Evolutionary conservation across 768 basidiomycete genomes (phyloP).

Genomic region (Kwoniella bestiolae): DNA sequence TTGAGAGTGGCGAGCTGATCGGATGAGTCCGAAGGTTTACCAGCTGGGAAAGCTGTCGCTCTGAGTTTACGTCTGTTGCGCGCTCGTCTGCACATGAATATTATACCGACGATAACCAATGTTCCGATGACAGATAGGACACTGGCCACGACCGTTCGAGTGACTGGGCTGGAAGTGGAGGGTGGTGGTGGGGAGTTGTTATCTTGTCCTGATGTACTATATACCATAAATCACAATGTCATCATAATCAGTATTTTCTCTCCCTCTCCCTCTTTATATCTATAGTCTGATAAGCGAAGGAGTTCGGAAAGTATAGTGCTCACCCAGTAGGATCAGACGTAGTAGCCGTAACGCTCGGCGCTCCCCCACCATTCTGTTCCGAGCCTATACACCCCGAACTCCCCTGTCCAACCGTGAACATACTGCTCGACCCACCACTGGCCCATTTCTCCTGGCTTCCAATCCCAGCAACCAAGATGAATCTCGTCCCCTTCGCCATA

Average conservation of each 20-base stretch:
- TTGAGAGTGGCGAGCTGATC: too few relatives aligned
- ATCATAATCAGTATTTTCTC: too few relatives aligned
- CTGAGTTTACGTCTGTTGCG: conserved; percentile 12
- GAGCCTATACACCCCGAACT: conserved; percentile 28
- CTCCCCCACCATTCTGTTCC: conserved; percentile 17
- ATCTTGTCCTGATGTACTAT: not conserved
- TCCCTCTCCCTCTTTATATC: too few relatives aligned
- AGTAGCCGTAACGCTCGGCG: conserved; percentile 40
- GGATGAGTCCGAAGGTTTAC: too few relatives aligned
- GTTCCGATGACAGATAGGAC: conserved; percentile 47
- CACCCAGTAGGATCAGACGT: conserved; percentile 17
- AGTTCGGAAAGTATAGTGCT: too few relatives aligned
- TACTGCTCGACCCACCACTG: conserved; percentile 40
- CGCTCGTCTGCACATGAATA: conserved; percentile 33
- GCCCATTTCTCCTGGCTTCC: conserved; percentile 52
- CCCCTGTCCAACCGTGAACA: conserved; percentile 53
- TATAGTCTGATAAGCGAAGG: too few relatives aligned
- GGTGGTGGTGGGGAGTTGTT: not conserved
- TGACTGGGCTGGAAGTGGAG: not conserved
- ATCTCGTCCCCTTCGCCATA: conserved; percentile 48
- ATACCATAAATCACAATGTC: too few relatives aligned
- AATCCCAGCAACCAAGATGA: conserved; percentile 51
- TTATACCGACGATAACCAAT: conserved; percentile 33
- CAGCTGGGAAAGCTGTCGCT: not conserved
- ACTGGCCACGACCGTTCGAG: conserved; percentile 32